Conservation (phyloP, 768 basidiomycete genomes). For the Artomyces pyxidatus region DNA sequence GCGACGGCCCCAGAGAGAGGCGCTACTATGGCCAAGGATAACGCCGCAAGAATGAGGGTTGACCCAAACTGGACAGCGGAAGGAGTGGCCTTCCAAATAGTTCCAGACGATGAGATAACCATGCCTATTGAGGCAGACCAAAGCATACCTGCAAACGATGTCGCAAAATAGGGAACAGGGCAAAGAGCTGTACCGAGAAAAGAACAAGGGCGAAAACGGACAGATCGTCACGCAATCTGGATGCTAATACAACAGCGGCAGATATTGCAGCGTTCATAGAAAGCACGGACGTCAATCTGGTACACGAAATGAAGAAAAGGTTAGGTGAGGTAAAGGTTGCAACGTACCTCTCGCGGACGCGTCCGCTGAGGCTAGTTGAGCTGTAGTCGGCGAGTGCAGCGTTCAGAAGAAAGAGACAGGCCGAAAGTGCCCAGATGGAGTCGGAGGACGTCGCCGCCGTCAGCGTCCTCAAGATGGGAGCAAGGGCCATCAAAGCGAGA, state of each 20-base stretch:
- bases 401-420: conserved; percentile 75
- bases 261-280: conserved; percentile 91
- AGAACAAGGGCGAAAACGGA: conserved; percentile 86
- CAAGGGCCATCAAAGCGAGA: conserved; percentile 79
- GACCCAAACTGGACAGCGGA: conserved; percentile 37
- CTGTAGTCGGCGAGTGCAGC: conserved; percentile 80
- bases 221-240: conserved; percentile 73
- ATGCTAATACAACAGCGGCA: conserved; percentile 88
- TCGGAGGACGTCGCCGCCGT: conserved; percentile 95
- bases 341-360: conserved; percentile 51
- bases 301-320: not conserved
- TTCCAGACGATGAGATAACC: conserved; percentile 2
- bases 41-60: conserved; percentile 43
- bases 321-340: conserved; percentile 9
- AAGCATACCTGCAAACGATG: conserved; percentile 57
- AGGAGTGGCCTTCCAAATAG: conserved; percentile 36
- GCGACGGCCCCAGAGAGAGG: conserved; percentile 49
- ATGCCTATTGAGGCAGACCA: conserved; percentile 9
- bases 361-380: conserved; percentile 34
- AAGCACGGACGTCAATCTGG: conserved; percentile 71
- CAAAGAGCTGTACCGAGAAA: conserved; percentile 76
- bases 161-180: conserved; percentile 75
- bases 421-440: conserved; percentile 94
- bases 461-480: conserved; percentile 86
- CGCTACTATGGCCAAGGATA: conserved; percentile 43